Percentiles rank a stretch among this genome's conserved stretches.
Evolutionary conservation across 305 asterid species (phyloP).

Genomic region (Plantago coronopus): DNA sequence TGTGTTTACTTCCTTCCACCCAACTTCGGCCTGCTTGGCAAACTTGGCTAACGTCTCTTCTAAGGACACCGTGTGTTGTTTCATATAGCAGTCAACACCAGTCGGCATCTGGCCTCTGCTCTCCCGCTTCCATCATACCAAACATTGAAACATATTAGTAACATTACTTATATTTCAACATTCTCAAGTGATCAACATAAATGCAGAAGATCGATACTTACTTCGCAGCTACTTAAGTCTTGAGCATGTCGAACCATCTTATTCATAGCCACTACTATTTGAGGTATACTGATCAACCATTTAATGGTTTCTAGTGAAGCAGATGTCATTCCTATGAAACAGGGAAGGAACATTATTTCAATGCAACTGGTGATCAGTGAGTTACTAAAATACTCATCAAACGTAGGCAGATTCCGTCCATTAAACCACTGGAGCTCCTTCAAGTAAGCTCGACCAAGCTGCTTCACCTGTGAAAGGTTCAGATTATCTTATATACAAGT

Average conservation of each 20-base stretch:
- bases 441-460: slow-evolving; percentile 1
- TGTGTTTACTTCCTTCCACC: background rate
- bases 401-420: background rate
- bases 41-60: slow-evolving; percentile 10
- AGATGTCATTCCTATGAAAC: slow-evolving; percentile 12
- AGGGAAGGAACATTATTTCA: background rate
- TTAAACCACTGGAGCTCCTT: slow-evolving; percentile 3
- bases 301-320: background rate
- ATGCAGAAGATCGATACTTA: background rate
- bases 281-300: background rate
- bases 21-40: background rate
- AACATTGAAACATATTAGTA: too few relatives aligned
- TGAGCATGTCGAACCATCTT: slow-evolving; percentile 4
- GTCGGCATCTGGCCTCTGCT: background rate
- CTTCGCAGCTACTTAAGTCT: slow-evolving; percentile 8
- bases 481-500: background rate
- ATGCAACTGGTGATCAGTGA: slow-evolving; percentile 3
- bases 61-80: background rate
- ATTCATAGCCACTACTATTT: background rate
- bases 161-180: too few relatives aligned
- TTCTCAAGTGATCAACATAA: too few relatives aligned
- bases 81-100: slow-evolving; percentile 18
- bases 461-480: background rate
- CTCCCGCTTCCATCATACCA: slow-evolving; percentile 1
- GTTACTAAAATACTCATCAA: background rate